Percentiles rank a stretch among this genome's conserved stretches.
These are phyloP conservation scores for Acanthamoeba culbertsoni DNA, from an alignment of 208 protist species.

Conservation along the genomic window DNA sequence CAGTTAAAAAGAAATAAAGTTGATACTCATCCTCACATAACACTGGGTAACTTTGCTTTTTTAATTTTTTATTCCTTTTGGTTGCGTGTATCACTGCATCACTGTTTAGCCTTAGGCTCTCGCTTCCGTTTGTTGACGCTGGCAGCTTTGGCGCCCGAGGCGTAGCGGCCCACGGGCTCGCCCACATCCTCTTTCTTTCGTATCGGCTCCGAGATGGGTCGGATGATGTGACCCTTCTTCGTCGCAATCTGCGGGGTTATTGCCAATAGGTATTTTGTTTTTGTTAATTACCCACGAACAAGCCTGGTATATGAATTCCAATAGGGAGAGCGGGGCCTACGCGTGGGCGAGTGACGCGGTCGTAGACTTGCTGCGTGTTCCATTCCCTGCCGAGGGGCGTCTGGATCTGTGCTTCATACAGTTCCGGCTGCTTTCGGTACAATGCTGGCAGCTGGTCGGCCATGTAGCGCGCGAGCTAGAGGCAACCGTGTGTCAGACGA, in stretches of 20 bases:
- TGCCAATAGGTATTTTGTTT: neutral
- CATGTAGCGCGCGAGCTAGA: neutral
- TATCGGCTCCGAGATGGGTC: neutral
- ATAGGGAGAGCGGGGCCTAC: neutral
- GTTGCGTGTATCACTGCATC: too few species aligned
- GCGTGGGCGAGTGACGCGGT: neutral
- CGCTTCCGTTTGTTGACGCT: neutral
- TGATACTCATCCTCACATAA: too few species aligned
- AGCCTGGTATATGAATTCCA: neutral
- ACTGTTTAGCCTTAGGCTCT: too few species aligned
- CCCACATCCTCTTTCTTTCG: neutral
- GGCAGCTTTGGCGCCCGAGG: too few species aligned
- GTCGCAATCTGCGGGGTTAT: conserved; percentile 31
- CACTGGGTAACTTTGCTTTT: neutral
- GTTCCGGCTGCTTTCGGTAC: conserved; percentile 7
- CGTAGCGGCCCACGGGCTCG: neutral
- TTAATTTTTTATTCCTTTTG: too few species aligned
- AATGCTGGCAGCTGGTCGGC: conserved; percentile 33
- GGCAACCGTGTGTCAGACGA: too few species aligned
- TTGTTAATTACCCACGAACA: neutral
- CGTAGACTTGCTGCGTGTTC: conserved; percentile 31
- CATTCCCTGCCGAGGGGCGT: conserved; percentile 54
- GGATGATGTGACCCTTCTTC: conserved; percentile 41
- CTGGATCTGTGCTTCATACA: conserved; percentile 26
- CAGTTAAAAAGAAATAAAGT: too few species aligned